Evolutionary conservation across 75 land plant species (phyloP).

Genomic region (Pinus tabuliformis): DNA sequence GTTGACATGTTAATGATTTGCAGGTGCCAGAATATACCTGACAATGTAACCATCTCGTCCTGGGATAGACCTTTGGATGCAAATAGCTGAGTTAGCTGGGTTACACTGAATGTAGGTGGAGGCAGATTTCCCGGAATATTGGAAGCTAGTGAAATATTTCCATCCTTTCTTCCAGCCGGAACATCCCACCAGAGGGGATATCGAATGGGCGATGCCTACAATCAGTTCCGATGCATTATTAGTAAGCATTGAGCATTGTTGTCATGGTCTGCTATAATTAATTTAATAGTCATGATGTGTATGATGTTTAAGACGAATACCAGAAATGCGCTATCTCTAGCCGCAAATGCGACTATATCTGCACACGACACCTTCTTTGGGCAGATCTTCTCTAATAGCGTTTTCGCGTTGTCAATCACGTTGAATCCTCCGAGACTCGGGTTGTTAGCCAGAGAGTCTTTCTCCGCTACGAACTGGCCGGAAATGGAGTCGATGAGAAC

Average conservation of each 20-base stretch:
- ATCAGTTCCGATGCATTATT: no score
- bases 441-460: background rate
- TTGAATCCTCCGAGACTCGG: background rate
- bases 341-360: background rate
- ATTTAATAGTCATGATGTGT: background rate
- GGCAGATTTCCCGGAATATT: constrained; percentile 48
- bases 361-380: background rate
- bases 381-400: background rate
- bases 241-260: no score
- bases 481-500: constrained; percentile 41
- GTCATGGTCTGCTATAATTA: background rate
- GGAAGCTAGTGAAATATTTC: constrained; percentile 41
- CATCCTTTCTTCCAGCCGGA: constrained; percentile 73
- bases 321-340: background rate
- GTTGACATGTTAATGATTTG: background rate
- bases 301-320: background rate
- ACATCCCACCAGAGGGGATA: constrained; percentile 25
- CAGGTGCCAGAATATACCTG: constrained; percentile 26
- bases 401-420: background rate
- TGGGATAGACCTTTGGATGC: constrained; percentile 60
- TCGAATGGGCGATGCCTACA: no score
- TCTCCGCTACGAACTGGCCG: background rate
- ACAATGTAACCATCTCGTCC: constrained; percentile 74
- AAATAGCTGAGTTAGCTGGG: constrained; percentile 51
- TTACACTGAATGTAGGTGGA: constrained; percentile 26